Evolutionary conservation across 2,329 filamentous ascomycete species (phyloP).

Genomic region (Aspergillus transmontanensis): DNA sequence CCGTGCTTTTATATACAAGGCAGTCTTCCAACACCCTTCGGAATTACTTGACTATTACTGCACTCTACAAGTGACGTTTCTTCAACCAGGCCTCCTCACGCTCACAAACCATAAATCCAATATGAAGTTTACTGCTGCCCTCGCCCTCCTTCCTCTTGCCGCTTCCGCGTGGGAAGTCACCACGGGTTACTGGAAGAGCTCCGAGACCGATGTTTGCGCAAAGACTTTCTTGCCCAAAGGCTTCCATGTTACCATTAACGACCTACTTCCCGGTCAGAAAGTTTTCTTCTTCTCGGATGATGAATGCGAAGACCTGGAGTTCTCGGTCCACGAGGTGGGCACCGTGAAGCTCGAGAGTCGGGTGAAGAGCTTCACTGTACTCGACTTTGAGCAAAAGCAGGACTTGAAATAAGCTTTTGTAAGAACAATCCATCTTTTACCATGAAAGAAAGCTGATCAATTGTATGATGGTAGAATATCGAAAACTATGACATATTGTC

Average conservation of each 20-base stretch:
- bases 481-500: not conserved
- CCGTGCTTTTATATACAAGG: not conserved
- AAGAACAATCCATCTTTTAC: not conserved
- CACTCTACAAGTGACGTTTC: not conserved
- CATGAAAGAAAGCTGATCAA: not conserved
- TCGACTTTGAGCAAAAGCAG: conserved; percentile 1
- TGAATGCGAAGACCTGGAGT: conserved; percentile 5
- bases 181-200: conserved; percentile 9
- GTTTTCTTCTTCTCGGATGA: conserved; percentile 9
- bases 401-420: not conserved
- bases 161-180: conserved; percentile 6
- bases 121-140: conserved; percentile 4
- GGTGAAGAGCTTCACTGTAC: conserved; percentile 6
- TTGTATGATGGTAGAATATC: not conserved
- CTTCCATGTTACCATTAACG: not conserved
- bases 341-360: not conserved
- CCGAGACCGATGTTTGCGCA: conserved; percentile 2
- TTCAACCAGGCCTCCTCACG: no score
- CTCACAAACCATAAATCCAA: not conserved
- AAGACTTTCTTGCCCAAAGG: not conserved
- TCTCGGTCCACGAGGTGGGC: not conserved
- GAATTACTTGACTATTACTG: no score
- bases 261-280: not conserved
- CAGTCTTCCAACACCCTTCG: not conserved
- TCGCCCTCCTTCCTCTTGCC: conserved; percentile 2